Conservation (phyloP, 2,329 filamentous ascomycete genomes). For the Ophiognomonia clavigignenti-juglandacearum region DNA sequence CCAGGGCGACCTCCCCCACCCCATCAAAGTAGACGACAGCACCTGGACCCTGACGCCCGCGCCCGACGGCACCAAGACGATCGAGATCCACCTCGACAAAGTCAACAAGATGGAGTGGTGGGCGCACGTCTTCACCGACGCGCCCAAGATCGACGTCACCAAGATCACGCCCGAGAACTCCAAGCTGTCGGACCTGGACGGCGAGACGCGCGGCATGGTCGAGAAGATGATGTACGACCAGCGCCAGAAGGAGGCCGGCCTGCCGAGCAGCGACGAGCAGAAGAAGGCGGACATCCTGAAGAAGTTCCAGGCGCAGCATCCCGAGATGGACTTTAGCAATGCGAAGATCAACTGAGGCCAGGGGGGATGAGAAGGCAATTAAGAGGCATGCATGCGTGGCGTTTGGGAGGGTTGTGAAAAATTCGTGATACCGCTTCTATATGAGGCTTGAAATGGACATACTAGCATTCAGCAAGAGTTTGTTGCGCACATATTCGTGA, state of each 20-base stretch:
- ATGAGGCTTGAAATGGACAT: conserved; percentile 6
- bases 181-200: conserved; percentile 87
- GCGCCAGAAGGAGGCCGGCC: conserved; percentile 87
- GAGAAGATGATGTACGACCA: conserved; percentile 99
- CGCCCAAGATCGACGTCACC: conserved; percentile 88
- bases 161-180: conserved; percentile 94
- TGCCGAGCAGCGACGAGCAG: conserved; percentile 88
- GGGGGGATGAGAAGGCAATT: not conserved
- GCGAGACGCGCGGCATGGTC: conserved; percentile 92
- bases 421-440: conserved; percentile 13
- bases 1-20: conserved; percentile 79
- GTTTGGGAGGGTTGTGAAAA: not conserved
- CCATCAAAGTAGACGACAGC: conserved; percentile 77
- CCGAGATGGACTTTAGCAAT: conserved; percentile 69
- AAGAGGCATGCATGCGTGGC: too few relatives aligned
- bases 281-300: conserved; percentile 90
- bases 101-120: conserved; percentile 98
- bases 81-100: conserved; percentile 91
- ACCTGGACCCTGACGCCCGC: conserved; percentile 86
- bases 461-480: not conserved
- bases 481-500: too few relatives aligned
- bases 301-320: conserved; percentile 81
- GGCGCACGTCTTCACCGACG: conserved; percentile 81
- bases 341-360: conserved; percentile 58
- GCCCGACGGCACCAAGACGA: conserved; percentile 59